Percentiles rank a stretch among this genome's conserved stretches.
phyloP scores from a whole-genome alignment of 2,329 filamentous ascomycete species.

The Colletotrichum musicola region DNA sequence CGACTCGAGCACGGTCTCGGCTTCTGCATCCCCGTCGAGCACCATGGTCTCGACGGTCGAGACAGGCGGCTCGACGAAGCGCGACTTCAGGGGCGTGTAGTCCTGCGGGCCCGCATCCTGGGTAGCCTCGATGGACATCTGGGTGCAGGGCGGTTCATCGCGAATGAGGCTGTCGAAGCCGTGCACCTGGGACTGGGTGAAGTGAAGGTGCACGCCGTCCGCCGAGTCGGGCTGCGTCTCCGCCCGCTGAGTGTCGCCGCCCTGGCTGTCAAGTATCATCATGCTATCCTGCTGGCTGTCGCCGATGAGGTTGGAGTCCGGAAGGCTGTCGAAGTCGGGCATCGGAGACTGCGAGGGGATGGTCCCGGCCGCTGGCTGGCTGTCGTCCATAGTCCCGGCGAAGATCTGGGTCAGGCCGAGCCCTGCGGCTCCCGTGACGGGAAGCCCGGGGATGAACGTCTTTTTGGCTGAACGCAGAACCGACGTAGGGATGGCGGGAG shows the following conservation, averaged over 20 bases:
- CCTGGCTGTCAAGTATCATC: conserved; percentile 63
- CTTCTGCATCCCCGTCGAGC: conserved; percentile 53
- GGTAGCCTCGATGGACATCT: conserved; percentile 80
- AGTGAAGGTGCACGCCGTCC: conserved; percentile 63
- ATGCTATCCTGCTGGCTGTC: conserved; percentile 69
- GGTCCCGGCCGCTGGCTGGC: conserved; percentile 53
- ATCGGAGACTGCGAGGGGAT: conserved; percentile 60
- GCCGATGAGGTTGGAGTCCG: conserved; percentile 73
- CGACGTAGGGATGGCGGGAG: conserved; percentile 70
- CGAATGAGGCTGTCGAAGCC: conserved; percentile 69
- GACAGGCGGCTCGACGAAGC: conserved; percentile 73
- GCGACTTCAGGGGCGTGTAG: conserved; percentile 76
- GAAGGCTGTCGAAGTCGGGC: conserved; percentile 68
- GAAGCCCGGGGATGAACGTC: conserved; percentile 77
- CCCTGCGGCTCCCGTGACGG: conserved; percentile 70
- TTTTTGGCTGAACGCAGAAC: conserved; percentile 78
- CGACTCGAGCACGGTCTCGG: conserved; percentile 67
- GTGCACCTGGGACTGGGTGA: conserved; percentile 71
- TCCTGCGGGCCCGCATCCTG: conserved; percentile 84
- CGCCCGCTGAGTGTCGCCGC: conserved; percentile 50
- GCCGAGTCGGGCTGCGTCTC: conserved; percentile 51
- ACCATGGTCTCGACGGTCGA: conserved; percentile 81
- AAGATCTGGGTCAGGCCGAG: conserved; percentile 91
- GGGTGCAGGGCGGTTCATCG: conserved; percentile 60
- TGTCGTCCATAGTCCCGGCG: conserved; percentile 85